Evolutionary conservation across 768 basidiomycete species (phyloP).

Genomic region (Amanita phalloides): DNA sequence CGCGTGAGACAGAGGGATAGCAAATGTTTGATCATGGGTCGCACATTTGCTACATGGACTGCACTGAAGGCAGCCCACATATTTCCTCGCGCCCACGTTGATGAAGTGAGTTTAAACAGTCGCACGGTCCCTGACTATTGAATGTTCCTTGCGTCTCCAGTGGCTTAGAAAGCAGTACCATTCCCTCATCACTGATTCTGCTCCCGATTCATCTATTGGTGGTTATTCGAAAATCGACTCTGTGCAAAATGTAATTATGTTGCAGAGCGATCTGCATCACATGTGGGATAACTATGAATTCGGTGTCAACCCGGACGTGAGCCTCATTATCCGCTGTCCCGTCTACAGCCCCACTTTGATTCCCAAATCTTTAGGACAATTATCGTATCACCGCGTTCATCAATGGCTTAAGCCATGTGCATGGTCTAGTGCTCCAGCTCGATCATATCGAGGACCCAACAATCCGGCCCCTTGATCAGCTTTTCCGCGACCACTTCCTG

Average conservation of each 20-base stretch:
- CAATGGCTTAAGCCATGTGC: no score
- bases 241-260: not conserved
- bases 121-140: no score
- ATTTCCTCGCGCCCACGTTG: no score
- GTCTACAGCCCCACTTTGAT: no score
- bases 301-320: not conserved
- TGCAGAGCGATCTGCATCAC: not conserved
- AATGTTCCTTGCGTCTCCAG: not conserved
- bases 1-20: no score
- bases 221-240: not conserved
- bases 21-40: no score
- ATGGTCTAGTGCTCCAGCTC: constrained; percentile 1
- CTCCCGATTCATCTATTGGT: not conserved
- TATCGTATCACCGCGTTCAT: no score
- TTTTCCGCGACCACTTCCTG: constrained; percentile 8
- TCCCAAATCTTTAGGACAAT: no score
- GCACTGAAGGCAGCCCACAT: no score
- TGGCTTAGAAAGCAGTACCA: not conserved
- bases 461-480: constrained; percentile 7
- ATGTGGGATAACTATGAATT: not conserved
- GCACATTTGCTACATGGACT: no score
- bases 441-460: constrained; percentile 7
- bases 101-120: no score
- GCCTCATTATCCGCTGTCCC: no score
- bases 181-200: not conserved